Percentiles rank a stretch among this genome's conserved stretches.
These are phyloP conservation scores for Mycosphaerella sp. DNA, from an alignment of 2,329 filamentous ascomycete species.

Conservation along the genomic window DNA sequence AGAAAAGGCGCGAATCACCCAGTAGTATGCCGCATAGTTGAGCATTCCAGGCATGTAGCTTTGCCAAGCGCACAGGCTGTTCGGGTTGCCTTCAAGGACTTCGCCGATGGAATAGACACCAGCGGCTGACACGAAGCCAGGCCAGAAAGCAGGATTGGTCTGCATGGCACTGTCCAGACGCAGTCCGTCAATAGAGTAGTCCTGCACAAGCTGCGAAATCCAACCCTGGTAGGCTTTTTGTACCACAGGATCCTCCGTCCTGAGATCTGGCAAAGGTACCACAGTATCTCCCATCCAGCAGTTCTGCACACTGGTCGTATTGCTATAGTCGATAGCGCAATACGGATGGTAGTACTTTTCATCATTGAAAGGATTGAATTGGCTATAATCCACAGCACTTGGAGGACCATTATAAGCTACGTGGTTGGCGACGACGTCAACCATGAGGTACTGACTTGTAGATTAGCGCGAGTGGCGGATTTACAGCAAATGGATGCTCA, in stretches of 20 bases:
- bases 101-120: conserved; percentile 41
- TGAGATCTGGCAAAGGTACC: conserved; percentile 54
- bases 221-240: conserved; percentile 49
- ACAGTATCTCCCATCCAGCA: conserved; percentile 52
- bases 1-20: conserved; percentile 33
- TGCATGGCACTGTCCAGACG: conserved; percentile 33
- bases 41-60: conserved; percentile 39
- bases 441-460: conserved; percentile 37
- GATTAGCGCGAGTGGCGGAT: neutral
- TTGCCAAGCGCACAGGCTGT: conserved; percentile 38
- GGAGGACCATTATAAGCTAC: conserved; percentile 34
- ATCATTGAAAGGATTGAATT: conserved; percentile 38
- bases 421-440: conserved; percentile 45
- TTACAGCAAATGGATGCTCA: neutral
- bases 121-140: conserved; percentile 30
- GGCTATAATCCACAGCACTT: conserved; percentile 28
- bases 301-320: conserved; percentile 34
- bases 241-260: conserved; percentile 49
- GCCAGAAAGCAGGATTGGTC: conserved; percentile 38
- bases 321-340: conserved; percentile 52
- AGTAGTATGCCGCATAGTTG: conserved; percentile 42
- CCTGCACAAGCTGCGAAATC: conserved; percentile 52
- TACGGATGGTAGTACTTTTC: conserved; percentile 44
- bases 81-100: conserved; percentile 36
- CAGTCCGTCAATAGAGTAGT: conserved; percentile 52